phyloP scores from a whole-genome alignment of 2,329 filamentous ascomycete genomes.

The Zalaria sp. region DNA sequence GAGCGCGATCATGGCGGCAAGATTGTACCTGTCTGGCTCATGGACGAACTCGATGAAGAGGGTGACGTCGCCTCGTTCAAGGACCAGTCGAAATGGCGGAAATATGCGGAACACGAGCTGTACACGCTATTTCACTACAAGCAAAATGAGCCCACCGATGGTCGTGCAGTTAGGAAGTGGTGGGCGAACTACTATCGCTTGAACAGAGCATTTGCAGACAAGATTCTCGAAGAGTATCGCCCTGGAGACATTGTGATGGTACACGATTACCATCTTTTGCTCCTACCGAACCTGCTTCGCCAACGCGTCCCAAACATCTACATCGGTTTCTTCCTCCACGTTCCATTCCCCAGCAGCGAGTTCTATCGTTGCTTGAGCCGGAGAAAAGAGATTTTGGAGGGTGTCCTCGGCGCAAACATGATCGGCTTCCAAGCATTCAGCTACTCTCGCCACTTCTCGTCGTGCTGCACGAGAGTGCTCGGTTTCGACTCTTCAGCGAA shows the following conservation, averaged over 20 bases:
- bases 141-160: constrained; percentile 79
- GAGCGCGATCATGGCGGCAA: constrained; percentile 59
- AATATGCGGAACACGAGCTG: constrained; percentile 81
- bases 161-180: constrained; percentile 62
- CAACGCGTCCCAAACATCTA: constrained; percentile 80
- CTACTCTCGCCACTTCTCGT: constrained; percentile 88
- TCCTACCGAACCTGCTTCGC: constrained; percentile 77
- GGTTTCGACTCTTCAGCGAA: constrained; percentile 78
- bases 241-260: constrained; percentile 86
- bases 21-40: constrained; percentile 80
- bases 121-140: constrained; percentile 96
- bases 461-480: constrained; percentile 80
- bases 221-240: constrained; percentile 77
- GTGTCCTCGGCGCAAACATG: constrained; percentile 80
- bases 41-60: constrained; percentile 55
- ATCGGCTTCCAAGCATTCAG: constrained; percentile 92
- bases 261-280: constrained; percentile 86
- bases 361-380: constrained; percentile 80
- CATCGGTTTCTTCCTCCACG: constrained; percentile 88
- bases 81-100: constrained; percentile 75
- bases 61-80: constrained; percentile 56
- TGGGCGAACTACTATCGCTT: constrained; percentile 91
- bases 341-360: constrained; percentile 91
- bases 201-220: constrained; percentile 84
- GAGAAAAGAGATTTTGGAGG: constrained; percentile 80